Conservation (phyloP, 2,329 filamentous ascomycete genomes). For the Parasarocladium wereldwijsianum region DNA sequence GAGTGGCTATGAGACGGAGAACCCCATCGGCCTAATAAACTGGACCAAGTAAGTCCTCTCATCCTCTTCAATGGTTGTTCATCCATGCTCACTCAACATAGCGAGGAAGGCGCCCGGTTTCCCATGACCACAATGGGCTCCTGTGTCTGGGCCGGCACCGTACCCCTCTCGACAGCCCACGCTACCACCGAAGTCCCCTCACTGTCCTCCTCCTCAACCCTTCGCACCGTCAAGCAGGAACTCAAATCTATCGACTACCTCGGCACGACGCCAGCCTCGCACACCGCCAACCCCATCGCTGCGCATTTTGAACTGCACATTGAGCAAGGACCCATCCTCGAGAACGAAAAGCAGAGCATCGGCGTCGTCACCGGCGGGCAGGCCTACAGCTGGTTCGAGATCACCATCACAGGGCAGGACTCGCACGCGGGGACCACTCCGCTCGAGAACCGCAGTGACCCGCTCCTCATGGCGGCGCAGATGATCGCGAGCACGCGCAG, state of each 20-base stretch:
- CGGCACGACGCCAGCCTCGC: constrained; percentile 26
- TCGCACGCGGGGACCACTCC: constrained; percentile 17
- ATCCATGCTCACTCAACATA: no score
- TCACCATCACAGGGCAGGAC: constrained; percentile 15
- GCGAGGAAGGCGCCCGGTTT: constrained; percentile 70
- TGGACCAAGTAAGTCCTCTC: constrained; percentile 48
- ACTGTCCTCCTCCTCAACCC: constrained; percentile 7
- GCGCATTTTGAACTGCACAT: constrained; percentile 53
- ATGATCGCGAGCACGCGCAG: constrained; percentile 17
- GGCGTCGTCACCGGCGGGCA: constrained; percentile 14
- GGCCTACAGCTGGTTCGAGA: constrained; percentile 17
- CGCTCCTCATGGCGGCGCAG: constrained; percentile 17
- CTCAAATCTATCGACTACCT: constrained; percentile 60
- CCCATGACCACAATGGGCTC: constrained; percentile 61
- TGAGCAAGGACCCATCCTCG: constrained; percentile 52
- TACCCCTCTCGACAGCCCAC: constrained; percentile 46
- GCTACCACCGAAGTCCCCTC: constrained; percentile 45
- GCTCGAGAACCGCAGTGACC: constrained; percentile 17
- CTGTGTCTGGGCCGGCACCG: constrained; percentile 61
- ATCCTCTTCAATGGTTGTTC: not conserved
- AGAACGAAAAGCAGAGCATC: constrained; percentile 41
- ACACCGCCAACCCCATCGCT: constrained; percentile 37
- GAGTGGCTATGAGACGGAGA: constrained; percentile 51
- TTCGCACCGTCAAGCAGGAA: constrained; percentile 21
- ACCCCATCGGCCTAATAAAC: constrained; percentile 60